Conservation (phyloP, 352 stramenopile genomes). For the Globisporangium yorkense region DNA sequence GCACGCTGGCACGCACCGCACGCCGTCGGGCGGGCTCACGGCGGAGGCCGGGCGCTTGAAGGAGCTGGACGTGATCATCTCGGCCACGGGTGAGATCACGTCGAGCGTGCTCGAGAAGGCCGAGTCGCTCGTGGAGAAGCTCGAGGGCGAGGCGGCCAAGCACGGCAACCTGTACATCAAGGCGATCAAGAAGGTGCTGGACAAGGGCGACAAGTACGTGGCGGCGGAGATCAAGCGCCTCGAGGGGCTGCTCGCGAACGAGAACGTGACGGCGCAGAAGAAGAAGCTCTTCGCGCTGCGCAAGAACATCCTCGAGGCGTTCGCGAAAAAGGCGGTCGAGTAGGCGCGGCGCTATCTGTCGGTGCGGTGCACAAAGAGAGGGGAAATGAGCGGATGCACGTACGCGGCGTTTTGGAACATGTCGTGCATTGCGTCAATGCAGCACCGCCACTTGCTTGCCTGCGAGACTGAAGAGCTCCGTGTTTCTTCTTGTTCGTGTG, state of each 20-base stretch:
- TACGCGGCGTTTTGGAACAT: background rate
- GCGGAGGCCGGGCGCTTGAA: constrained; percentile 72
- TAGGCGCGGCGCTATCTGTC: constrained; percentile 6
- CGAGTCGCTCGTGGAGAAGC: constrained; percentile 60
- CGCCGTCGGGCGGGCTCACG: constrained; percentile 66
- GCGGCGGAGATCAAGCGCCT: constrained; percentile 81
- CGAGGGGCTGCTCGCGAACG: constrained; percentile 65
- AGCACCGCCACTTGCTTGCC: background rate
- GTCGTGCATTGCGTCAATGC: background rate
- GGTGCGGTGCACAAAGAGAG: background rate
- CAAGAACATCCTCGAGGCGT: constrained; percentile 88
- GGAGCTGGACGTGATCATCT: constrained; percentile 81
- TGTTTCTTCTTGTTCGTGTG: background rate
- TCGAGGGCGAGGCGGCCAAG: constrained; percentile 64
- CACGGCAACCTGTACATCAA: constrained; percentile 85
- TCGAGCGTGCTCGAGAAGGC: constrained; percentile 60
- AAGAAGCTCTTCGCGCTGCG: constrained; percentile 87
- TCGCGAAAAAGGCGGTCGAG: constrained; percentile 36
- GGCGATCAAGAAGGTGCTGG: constrained; percentile 88
- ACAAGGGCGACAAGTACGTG: constrained; percentile 83
- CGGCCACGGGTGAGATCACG: constrained; percentile 63
- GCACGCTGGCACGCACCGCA: constrained; percentile 82
- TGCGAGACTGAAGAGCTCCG: background rate
- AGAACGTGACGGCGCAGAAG: constrained; percentile 80
- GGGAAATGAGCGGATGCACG: background rate